Conservation (phyloP, 1,139 yeast genomes). For the Suhomyces yuchorum region DNA sequence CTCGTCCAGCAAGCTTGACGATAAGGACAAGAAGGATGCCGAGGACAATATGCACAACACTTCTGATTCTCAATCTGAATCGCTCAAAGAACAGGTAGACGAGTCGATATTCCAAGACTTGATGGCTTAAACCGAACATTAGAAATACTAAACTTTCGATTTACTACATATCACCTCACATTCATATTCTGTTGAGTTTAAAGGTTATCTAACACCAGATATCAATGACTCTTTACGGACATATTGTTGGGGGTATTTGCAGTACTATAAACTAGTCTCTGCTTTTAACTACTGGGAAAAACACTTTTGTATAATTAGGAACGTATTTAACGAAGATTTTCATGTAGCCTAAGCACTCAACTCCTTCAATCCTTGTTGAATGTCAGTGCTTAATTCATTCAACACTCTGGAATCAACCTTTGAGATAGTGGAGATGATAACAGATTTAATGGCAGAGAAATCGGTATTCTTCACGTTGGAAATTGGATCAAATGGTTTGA, state of each 20-base stretch:
- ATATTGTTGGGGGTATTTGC: background rate
- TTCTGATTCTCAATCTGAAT: constrained; percentile 3
- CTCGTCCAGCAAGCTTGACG: background rate
- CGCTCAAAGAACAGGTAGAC: constrained; percentile 5
- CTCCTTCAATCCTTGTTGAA: constrained; percentile 6
- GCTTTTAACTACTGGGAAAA: constrained; percentile 3
- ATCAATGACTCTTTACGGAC: background rate
- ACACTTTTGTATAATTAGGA: constrained; percentile 12
- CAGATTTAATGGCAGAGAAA: constrained; percentile 31
- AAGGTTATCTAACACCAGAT: background rate
- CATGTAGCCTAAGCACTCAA: constrained; percentile 4
- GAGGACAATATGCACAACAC: background rate
- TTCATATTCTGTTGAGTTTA: background rate
- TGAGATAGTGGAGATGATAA: constrained; percentile 33
- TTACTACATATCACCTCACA: background rate
- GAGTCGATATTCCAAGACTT: constrained; percentile 5
- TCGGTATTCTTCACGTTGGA: constrained; percentile 45
- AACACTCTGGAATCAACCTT: constrained; percentile 36
- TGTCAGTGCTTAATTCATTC: constrained; percentile 23
- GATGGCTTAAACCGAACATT: constrained; percentile 1
- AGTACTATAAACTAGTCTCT: background rate
- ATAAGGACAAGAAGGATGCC: constrained; percentile 3
- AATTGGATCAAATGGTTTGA: constrained; percentile 69
- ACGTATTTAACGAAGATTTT: constrained; percentile 5
- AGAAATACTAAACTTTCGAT: background rate